Evolutionary conservation across 2,329 filamentous ascomycete genomes (phyloP).

Genomic region (Xylaria polymorpha): DNA sequence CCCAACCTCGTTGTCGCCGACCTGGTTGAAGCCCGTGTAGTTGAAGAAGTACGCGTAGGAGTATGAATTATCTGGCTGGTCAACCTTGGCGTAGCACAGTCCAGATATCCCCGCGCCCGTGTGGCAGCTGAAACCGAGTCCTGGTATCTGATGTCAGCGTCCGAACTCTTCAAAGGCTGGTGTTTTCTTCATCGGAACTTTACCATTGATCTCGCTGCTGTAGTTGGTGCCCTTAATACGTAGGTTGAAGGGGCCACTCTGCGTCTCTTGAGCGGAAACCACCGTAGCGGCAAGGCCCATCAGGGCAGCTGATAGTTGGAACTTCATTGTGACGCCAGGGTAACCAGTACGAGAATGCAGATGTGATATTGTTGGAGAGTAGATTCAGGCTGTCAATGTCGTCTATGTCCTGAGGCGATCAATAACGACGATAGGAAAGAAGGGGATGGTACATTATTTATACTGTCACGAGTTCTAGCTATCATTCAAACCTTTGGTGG

Average conservation of each 20-base stretch:
- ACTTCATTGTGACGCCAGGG: slow-evolving; percentile 47
- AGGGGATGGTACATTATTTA: slow-evolving; percentile 23
- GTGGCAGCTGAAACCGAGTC: slow-evolving; percentile 51
- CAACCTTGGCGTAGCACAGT: slow-evolving; percentile 46
- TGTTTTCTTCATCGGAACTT: background rate
- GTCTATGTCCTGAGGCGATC: background rate
- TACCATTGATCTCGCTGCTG: slow-evolving; percentile 48
- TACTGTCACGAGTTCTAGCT: slow-evolving; percentile 19
- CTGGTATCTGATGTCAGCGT: slow-evolving; percentile 38
- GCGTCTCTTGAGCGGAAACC: slow-evolving; percentile 49
- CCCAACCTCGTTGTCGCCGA: slow-evolving; percentile 42
- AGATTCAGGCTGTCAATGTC: slow-evolving; percentile 3
- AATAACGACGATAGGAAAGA: slow-evolving; percentile 11
- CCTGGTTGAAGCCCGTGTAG: slow-evolving; percentile 41
- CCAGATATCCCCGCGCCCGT: slow-evolving; percentile 51
- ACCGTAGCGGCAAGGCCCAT: slow-evolving; percentile 46
- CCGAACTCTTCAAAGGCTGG: background rate
- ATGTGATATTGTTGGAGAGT: slow-evolving; percentile 12
- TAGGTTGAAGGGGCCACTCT: slow-evolving; percentile 52
- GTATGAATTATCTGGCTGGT: slow-evolving; percentile 21
- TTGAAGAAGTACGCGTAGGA: slow-evolving; percentile 51
- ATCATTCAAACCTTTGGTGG: background rate
- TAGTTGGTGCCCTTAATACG: slow-evolving; percentile 46
- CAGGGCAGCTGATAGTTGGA: slow-evolving; percentile 43
- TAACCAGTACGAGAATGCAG: background rate